Base-by-base conservation (phyloP, 306 rosid species). In the Betula pendula region DNA sequence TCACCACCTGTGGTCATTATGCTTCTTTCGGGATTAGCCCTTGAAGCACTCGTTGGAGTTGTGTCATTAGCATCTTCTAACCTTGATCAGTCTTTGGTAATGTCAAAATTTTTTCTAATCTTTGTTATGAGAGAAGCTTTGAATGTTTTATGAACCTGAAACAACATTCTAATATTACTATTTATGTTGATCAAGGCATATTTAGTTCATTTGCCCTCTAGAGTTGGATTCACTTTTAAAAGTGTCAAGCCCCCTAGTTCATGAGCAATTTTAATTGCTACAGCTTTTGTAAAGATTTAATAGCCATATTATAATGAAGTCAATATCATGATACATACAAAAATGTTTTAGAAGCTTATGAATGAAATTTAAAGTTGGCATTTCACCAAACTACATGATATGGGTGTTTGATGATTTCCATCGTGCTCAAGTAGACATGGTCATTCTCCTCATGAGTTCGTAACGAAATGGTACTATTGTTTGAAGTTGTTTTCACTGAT, bases 1-100 rank as follows among this genome's bases (percentile, higher is more conserved):
- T 82, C 52, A 81, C 77, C 72, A 74, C 55, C 73, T 63, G 29
- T 10, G 70, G 55, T 72, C 69, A 14, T 77, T 20, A 27, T 68
- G 59, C 63, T 38, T 76, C 68, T 81, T 77, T 70, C 91, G 85
- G 91, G 99, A 77, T 86, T 96, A 80, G 99, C 99, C 9, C 85
- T 96, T 82, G 97, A 96, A 93, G 89, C 98, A 19, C 93, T 96
- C 71, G 93, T 94, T 77, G 97, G 94, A 84, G 94, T 91, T 76
- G 60, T 96, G 77, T 85, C 96, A 71, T 88, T 96, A 58, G 89
- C 98, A 43, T 91, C 98, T 52, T 87, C 98, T 27, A 97, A 93
- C 69, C 81, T 96, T 80, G 97, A 93, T 72, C 94, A 84, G 63
- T 82, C 86, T 40, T 75, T 80, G 98, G 99, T 96, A 85, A 72